Conservation (phyloP, 2,329 filamentous ascomycete genomes). For the Microcyclospora pomicola region DNA sequence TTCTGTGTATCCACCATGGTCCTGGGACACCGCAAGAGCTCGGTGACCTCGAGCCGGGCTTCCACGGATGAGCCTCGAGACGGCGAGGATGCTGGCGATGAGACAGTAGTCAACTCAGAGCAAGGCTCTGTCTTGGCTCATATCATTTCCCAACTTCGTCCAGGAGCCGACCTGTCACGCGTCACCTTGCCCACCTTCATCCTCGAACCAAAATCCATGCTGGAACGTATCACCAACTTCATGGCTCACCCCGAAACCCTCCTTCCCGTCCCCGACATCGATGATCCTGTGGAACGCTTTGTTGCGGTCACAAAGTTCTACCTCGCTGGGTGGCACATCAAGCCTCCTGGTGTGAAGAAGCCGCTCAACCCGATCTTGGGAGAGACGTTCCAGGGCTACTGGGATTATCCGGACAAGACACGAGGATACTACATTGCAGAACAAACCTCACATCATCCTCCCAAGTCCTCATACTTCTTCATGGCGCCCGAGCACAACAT, state of each 20-base stretch:
- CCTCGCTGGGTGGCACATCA: constrained; percentile 96
- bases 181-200: constrained; percentile 96
- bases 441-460: constrained; percentile 94
- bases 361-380: constrained; percentile 92
- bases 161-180: constrained; percentile 85
- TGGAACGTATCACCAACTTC: constrained; percentile 98
- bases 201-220: constrained; percentile 91
- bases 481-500: constrained; percentile 90
- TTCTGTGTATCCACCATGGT: constrained; percentile 24
- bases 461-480: constrained; percentile 98
- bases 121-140: constrained; percentile 95
- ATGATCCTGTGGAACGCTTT: constrained; percentile 81
- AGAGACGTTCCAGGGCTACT: constrained; percentile 89
- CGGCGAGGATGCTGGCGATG: constrained; percentile 35
- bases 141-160: constrained; percentile 92
- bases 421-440: constrained; percentile 92
- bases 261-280: constrained; percentile 70
- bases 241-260: constrained; percentile 98
- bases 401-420: constrained; percentile 68
- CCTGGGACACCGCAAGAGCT: constrained; percentile 36
- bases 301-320: constrained; percentile 97
- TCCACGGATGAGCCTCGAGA: constrained; percentile 28
- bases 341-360: constrained; percentile 94
- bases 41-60: constrained; percentile 27
- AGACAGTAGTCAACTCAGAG: constrained; percentile 72